phyloP scores from a whole-genome alignment of 768 basidiomycete genomes.

The Leccinum ochraceum region DNA sequence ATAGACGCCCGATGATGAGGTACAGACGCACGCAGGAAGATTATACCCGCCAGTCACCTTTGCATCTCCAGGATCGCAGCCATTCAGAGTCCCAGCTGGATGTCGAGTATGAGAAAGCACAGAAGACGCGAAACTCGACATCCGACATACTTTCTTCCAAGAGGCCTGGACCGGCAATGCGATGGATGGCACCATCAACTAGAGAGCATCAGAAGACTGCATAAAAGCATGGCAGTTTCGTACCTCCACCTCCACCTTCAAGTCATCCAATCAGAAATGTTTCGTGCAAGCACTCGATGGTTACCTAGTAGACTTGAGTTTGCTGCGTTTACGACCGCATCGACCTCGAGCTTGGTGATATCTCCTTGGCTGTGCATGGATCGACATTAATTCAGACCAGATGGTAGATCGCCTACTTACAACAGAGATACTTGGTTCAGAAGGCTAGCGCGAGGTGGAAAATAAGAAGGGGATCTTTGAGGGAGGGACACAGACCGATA shows the following conservation, averaged over 20 bases:
- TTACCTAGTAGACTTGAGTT: slow-evolving; percentile 70
- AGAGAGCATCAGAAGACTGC: not conserved
- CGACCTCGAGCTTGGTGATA: slow-evolving; percentile 70
- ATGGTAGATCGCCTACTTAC: slow-evolving; percentile 42
- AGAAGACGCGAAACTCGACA: not conserved
- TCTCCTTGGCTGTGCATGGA: slow-evolving; percentile 62
- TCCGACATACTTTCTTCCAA: slow-evolving; percentile 63
- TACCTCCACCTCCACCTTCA: slow-evolving; percentile 80
- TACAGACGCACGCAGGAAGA: slow-evolving; percentile 67
- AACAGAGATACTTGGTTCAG: slow-evolving; percentile 65
- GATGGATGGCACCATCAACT: slow-evolving; percentile 87
- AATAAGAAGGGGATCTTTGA: slow-evolving; percentile 20
- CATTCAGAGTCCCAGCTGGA: slow-evolving; percentile 65
- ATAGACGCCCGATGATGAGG: not conserved
- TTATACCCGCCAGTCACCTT: slow-evolving; percentile 80
- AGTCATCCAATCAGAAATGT: not conserved
- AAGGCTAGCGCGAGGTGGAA: slow-evolving; percentile 38
- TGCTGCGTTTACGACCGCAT: slow-evolving; percentile 82
- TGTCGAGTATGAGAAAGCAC: slow-evolving; percentile 38
- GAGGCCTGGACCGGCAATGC: slow-evolving; percentile 66
- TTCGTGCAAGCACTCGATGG: not conserved
- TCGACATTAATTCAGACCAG: not conserved
- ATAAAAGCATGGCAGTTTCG: slow-evolving; percentile 16
- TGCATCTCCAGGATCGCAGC: slow-evolving; percentile 70
- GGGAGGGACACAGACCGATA: slow-evolving; percentile 47